A percentile compares a stretch with the other conserved stretches of the same genome.
Conservation (phyloP, 768 basidiomycete species). For the Psilocybe tampanensis region DNA sequence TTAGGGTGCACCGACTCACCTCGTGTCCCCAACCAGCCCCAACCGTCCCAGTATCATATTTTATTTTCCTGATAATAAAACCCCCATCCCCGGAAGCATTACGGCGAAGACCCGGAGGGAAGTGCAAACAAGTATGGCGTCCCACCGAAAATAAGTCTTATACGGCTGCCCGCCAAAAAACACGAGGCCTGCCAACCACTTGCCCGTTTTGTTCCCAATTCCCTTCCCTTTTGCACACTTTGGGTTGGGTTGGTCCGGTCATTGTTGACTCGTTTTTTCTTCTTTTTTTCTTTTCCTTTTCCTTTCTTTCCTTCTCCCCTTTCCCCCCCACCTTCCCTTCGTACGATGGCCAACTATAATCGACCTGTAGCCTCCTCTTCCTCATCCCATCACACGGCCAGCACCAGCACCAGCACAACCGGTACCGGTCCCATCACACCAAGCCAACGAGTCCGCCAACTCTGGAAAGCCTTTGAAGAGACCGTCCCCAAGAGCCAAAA, state of each 20-base stretch:
- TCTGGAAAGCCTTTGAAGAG: constrained; percentile 23
- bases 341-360: constrained; percentile 26
- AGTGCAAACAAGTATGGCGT: constrained; percentile 22
- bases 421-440: too few relatives aligned
- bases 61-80: too few relatives aligned
- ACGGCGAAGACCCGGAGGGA: constrained; percentile 35
- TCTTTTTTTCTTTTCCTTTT: constrained; percentile 13
- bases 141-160: too few relatives aligned
- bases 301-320: too few relatives aligned
- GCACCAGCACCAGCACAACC: too few relatives aligned
- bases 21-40: constrained; percentile 17
- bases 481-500: constrained; percentile 8
- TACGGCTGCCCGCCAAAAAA: constrained; percentile 36
- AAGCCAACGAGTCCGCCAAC: constrained; percentile 16
- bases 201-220: constrained; percentile 38
- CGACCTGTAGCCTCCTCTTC: constrained; percentile 12
- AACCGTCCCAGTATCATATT: constrained; percentile 2
- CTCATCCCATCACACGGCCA: too few relatives aligned
- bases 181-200: too few relatives aligned
- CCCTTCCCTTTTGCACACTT: constrained; percentile 28
- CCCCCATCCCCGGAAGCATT: constrained; percentile 34
- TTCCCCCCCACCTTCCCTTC: constrained; percentile 4
- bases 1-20: constrained; percentile 38
- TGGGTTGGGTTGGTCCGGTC: constrained; percentile 30
- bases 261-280: constrained; percentile 27